phyloP scores from a whole-genome alignment of 2,329 filamentous ascomycete species.

The Fusarium decemcellulare region DNA sequence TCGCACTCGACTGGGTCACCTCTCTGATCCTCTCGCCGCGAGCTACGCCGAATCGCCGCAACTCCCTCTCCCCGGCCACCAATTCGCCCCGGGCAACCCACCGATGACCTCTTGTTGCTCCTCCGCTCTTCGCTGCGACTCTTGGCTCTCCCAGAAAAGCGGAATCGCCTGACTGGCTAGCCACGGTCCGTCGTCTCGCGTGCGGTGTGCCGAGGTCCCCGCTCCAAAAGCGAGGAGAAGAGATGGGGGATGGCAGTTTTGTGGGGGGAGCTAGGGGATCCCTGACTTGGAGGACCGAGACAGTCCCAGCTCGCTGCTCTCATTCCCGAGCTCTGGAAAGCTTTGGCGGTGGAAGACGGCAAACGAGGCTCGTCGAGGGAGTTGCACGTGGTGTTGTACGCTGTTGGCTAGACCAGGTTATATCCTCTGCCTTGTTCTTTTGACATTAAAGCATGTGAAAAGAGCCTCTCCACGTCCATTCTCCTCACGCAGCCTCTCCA shows the following conservation, averaged over 20 bases:
- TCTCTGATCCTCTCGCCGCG: slow-evolving; percentile 36
- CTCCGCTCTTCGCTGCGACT: slow-evolving; percentile 19
- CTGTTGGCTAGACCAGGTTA: not conserved
- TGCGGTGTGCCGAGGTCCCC: slow-evolving; percentile 47
- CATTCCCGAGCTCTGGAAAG: slow-evolving; percentile 23
- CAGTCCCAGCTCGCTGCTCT: slow-evolving; percentile 18
- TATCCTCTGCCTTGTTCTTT: not conserved
- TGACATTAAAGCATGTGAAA: slow-evolving; percentile 30
- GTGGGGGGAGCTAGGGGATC: slow-evolving; percentile 29
- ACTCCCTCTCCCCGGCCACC: slow-evolving; percentile 28
- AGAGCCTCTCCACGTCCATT: slow-evolving; percentile 12
- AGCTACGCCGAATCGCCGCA: slow-evolving; percentile 46
- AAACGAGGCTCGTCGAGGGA: not conserved
- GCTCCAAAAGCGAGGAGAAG: slow-evolving; percentile 14
- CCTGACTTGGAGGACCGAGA: slow-evolving; percentile 9
- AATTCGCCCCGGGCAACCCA: slow-evolving; percentile 39
- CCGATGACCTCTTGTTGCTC: slow-evolving; percentile 27
- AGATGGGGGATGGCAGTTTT: slow-evolving; percentile 32
- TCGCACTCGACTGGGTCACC: not conserved
- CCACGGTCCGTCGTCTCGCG: slow-evolving; percentile 15
- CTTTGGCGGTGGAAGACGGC: not conserved
- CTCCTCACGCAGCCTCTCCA: slow-evolving; percentile 18
- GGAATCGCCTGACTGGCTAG: slow-evolving; percentile 1
- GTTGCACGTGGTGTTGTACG: slow-evolving; percentile 14
- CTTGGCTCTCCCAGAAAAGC: not conserved